phyloP scores from a whole-genome alignment of 2,329 filamentous ascomycete species.

The Ceratocystis smalleyi region DNA sequence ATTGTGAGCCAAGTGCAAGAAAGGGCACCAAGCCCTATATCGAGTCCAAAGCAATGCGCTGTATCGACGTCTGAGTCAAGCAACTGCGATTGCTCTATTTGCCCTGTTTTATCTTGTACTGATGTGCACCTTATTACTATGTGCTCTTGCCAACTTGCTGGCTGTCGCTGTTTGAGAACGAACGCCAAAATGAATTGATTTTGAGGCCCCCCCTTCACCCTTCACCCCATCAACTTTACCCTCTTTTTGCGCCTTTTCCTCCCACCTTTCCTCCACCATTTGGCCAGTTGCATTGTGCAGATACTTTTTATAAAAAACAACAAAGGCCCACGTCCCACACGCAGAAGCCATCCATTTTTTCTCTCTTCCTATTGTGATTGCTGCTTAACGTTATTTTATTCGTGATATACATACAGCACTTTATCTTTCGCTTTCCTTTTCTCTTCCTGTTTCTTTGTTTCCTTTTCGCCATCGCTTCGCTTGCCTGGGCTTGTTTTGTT shows the following conservation, averaged over 20 bases:
- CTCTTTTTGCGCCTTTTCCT: conserved; percentile 8
- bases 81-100: too few species aligned
- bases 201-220: conserved; percentile 8
- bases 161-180: neutral
- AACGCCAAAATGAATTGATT: conserved; percentile 6
- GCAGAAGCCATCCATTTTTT: neutral
- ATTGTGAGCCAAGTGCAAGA: too few species aligned
- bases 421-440: conserved; percentile 7
- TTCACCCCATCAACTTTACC: neutral
- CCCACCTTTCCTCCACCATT: neutral
- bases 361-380: neutral
- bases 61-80: too few species aligned
- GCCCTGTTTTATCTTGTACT: too few species aligned
- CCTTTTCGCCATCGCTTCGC: neutral
- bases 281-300: neutral
- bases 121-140: too few species aligned
- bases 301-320: conserved; percentile 5
- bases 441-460: neutral
- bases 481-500: neutral
- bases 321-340: conserved; percentile 7
- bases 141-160: too few species aligned
- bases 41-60: too few species aligned
- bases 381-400: neutral
- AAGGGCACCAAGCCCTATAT: too few species aligned
- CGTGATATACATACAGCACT: neutral